These are phyloP conservation scores for Zygosaccharomyces pseudorouxii DNA, from an alignment of 805 yeast species.

Conservation along the genomic window DNA sequence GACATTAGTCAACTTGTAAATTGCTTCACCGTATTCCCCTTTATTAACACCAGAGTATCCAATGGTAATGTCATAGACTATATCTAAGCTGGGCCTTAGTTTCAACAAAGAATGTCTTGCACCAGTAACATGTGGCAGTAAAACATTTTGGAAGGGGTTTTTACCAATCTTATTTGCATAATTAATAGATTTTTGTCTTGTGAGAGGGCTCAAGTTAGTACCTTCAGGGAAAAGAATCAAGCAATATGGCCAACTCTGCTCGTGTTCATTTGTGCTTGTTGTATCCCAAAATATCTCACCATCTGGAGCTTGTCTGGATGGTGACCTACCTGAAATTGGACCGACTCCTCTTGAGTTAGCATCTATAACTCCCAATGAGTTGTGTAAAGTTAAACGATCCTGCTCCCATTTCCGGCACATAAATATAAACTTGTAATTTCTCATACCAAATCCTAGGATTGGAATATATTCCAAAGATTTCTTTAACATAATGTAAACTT, in stretches of 20 bases:
- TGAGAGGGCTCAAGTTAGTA: slow-evolving; percentile 70
- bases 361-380: slow-evolving; percentile 52
- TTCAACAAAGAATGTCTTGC: slow-evolving; percentile 59
- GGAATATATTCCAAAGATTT: slow-evolving; percentile 68
- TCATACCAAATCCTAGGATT: slow-evolving; percentile 81
- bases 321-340: slow-evolving; percentile 40
- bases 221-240: slow-evolving; percentile 90
- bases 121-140: slow-evolving; percentile 84
- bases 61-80: slow-evolving; percentile 75
- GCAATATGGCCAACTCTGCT: slow-evolving; percentile 52
- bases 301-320: slow-evolving; percentile 27
- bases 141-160: slow-evolving; percentile 53
- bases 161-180: slow-evolving; percentile 52
- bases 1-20: slow-evolving; percentile 57
- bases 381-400: slow-evolving; percentile 53
- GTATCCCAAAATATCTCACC: slow-evolving; percentile 26
- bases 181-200: slow-evolving; percentile 51
- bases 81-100: slow-evolving; percentile 48
- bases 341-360: slow-evolving; percentile 57
- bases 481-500: slow-evolving; percentile 72
- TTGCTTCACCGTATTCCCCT: slow-evolving; percentile 70
- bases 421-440: slow-evolving; percentile 67
- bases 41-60: slow-evolving; percentile 70
- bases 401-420: slow-evolving; percentile 77
- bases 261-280: slow-evolving; percentile 7